These are phyloP conservation scores for Hypoxylon sp. DNA, from an alignment of 2,329 filamentous ascomycete genomes.

Conservation along the genomic window DNA sequence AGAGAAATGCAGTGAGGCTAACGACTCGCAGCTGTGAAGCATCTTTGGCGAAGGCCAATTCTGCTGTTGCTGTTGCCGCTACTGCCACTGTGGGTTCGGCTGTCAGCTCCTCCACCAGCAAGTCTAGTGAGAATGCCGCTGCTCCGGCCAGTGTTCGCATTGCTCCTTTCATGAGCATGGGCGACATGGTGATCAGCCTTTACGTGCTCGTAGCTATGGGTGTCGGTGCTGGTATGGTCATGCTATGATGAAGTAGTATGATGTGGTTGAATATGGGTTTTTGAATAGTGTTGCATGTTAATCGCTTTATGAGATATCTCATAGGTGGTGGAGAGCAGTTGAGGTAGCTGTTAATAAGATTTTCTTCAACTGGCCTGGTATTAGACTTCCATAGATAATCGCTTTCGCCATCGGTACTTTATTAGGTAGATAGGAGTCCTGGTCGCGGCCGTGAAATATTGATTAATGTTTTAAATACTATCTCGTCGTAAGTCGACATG, in stretches of 20 bases:
- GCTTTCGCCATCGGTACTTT: background rate
- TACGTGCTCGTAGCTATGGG: constrained; percentile 67
- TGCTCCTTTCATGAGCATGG: constrained; percentile 59
- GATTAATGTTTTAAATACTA: background rate
- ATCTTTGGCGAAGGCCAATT: constrained; percentile 62
- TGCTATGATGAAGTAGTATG: constrained; percentile 58
- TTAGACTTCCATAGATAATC: constrained; percentile 19
- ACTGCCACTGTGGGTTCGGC: constrained; percentile 48
- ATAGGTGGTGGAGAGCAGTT: background rate
- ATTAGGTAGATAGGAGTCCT: background rate
- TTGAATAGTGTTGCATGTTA: background rate
- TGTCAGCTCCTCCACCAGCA: constrained; percentile 35
- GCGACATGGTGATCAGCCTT: constrained; percentile 63
- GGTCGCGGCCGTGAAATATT: background rate
- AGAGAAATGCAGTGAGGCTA: constrained; percentile 7
- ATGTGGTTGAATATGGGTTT: constrained; percentile 5
- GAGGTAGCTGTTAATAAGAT: constrained; percentile 1
- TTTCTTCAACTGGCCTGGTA: background rate
- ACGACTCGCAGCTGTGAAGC: constrained; percentile 58
- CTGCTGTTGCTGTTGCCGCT: constrained; percentile 52
- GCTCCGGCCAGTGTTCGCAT: constrained; percentile 57
- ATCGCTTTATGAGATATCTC: background rate
- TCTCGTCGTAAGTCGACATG: no score
- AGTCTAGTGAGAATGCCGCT: constrained; percentile 51
- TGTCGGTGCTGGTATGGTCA: constrained; percentile 66